These are phyloP conservation scores for Teratosphaeria pseudoeucalypti DNA, from an alignment of 2,329 filamentous ascomycete species.

Conservation along the genomic window DNA sequence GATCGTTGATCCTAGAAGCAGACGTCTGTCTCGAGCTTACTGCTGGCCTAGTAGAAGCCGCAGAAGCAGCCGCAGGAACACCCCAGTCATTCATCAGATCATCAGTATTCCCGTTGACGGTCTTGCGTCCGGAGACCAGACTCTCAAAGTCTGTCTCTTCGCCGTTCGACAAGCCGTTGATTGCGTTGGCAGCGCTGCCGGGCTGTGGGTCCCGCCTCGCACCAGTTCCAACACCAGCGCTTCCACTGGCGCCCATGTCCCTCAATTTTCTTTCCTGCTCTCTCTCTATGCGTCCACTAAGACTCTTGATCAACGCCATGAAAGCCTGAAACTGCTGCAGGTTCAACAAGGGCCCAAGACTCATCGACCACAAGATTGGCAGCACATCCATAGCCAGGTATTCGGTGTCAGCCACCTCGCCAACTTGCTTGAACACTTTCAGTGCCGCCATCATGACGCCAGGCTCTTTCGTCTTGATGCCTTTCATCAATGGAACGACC, in stretches of 20 bases:
- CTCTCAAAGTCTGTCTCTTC: constrained; percentile 72
- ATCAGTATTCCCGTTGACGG: constrained; percentile 13
- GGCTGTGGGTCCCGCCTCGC: background rate
- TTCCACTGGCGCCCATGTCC: constrained; percentile 47
- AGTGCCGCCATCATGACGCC: constrained; percentile 93
- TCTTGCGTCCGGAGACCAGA: constrained; percentile 69
- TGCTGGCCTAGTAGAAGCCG: constrained; percentile 17
- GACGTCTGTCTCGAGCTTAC: constrained; percentile 7
- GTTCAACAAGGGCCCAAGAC: constrained; percentile 77
- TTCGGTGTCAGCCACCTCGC: constrained; percentile 70
- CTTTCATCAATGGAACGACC: constrained; percentile 79
- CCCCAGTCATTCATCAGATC: constrained; percentile 37
- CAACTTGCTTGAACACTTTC: constrained; percentile 74
- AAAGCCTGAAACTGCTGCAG: constrained; percentile 76
- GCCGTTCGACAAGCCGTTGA: constrained; percentile 46
- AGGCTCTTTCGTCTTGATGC: constrained; percentile 94
- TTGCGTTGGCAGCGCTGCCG: background rate
- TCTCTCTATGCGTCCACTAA: constrained; percentile 72
- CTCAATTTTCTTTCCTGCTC: constrained; percentile 84
- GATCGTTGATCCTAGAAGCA: constrained; percentile 10
- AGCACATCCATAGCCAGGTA: constrained; percentile 88
- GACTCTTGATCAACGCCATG: constrained; percentile 74
- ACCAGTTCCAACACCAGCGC: constrained; percentile 30
- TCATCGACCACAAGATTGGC: constrained; percentile 85
- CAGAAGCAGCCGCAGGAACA: constrained; percentile 20